Evolutionary conservation across 257 asterid species (phyloP), one percentile per base, ranked within the genome.

Genomic region (Fraxinus pennsylvanica): DNA sequence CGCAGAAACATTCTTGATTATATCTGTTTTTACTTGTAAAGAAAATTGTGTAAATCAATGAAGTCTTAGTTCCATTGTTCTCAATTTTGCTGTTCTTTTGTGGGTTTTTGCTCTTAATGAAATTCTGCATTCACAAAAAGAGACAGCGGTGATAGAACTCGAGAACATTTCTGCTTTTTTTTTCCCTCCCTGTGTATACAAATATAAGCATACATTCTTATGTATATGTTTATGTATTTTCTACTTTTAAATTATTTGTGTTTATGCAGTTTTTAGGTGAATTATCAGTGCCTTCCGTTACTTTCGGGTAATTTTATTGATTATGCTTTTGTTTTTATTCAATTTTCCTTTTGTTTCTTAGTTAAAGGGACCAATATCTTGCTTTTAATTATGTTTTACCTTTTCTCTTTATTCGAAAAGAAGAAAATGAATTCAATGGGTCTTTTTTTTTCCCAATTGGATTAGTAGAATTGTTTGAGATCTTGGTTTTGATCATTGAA

Each of bases 401-500:
- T 54, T 71, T 81, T 71, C 54, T 57, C 72, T 77, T 80, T 86
- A 80, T 70, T 32, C 36, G 67, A 67, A 66, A 83, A 75, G 69
- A 73, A 63, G 81, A 81, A 71, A 75, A 76, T 80, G 43, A 65
- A 76, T 19, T 81, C 33, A 78, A 74, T 57, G 33, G 71, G 38
- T 69, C 76, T 47, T 47, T 5, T 47, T 3, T 43, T 12, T 12
- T 2, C 12, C 15, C 3, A 10, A 43, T 12, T 43, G 50, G 50
- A 43, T 43, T 10, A 10, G 4, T 43, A 10, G 15, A 43, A 43
- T 43, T 45, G 19, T 88, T 70, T 78, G 76, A 79, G 84, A 81
- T 77, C 81, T 79, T 36, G 81, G 36, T 45, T 47, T 78, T 81
- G 86, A 75, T 84, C 66, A 74, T 70, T 57, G 19, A 30, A 38